A percentile compares a stretch with the other conserved stretches of the same genome.
Evolutionary conservation across 2,329 filamentous ascomycete species (phyloP).

Genomic region (Diplodia sapinea): DNA sequence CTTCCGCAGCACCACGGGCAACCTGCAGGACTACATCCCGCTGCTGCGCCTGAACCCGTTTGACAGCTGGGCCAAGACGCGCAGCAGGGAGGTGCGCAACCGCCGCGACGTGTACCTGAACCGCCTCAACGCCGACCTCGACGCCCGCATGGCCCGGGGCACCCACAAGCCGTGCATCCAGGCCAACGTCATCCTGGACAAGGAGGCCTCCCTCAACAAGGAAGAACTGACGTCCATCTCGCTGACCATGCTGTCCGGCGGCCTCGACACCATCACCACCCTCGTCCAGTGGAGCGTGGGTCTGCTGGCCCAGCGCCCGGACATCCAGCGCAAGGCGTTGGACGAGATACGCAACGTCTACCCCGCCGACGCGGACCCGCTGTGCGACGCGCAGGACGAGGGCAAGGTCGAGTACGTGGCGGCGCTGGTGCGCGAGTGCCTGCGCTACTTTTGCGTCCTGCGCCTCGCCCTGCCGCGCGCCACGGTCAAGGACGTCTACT

Average conservation of each 20-base stretch:
- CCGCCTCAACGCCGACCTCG: conserved; percentile 63
- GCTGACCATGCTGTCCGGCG: conserved; percentile 71
- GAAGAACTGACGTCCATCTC: conserved; percentile 70
- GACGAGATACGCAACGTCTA: conserved; percentile 63
- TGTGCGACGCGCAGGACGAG: conserved; percentile 67
- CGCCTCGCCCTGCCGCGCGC: conserved; percentile 66
- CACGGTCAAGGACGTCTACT: conserved; percentile 65
- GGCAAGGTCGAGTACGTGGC: conserved; percentile 68
- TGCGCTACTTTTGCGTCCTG: conserved; percentile 68
- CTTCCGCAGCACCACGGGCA: conserved; percentile 65
- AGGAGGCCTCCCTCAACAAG: conserved; percentile 66
- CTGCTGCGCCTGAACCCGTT: conserved; percentile 66
- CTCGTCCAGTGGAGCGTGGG: conserved; percentile 69
- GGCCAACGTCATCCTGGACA: conserved; percentile 68
- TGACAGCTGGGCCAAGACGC: conserved; percentile 25
- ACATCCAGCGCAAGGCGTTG: conserved; percentile 67
- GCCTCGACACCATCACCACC: conserved; percentile 70
- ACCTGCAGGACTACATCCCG: conserved; percentile 67
- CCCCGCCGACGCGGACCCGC: conserved; percentile 54
- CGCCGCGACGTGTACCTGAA: conserved; percentile 67
- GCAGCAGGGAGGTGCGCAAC: conserved; percentile 63
- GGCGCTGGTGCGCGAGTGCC: conserved; percentile 67
- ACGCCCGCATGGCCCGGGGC: conserved; percentile 65
- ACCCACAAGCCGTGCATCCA: conserved; percentile 70
- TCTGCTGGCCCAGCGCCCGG: conserved; percentile 63